Evolutionary conservation across 208 protist species (phyloP), one percentile per base, ranked within the genome.

Genomic region (Trypanosoma conorhini): DNA sequence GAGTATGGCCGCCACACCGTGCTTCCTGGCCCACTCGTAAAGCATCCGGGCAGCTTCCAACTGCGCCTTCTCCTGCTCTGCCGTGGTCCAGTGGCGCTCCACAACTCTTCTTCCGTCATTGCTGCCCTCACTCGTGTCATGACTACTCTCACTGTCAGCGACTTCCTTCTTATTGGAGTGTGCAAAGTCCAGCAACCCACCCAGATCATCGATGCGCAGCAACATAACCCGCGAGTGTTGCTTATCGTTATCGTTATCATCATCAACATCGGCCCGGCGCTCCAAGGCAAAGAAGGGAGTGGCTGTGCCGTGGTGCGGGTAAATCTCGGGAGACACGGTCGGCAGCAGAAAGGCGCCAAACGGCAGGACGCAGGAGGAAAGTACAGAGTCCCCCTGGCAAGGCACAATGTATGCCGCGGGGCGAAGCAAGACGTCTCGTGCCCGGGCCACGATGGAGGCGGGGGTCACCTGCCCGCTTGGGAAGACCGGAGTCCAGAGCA

Each of bases 131-230:
- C 46, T 70, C 24, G 59, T 67, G 30, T 35, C 59, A 28, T 26
- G 31, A 3, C 50, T 31, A 33, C 31, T 19, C 21, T 51, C 42
- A 15, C 30, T 55, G 46, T 75, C 62, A 48, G 70, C 76, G 3
- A 63, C 54, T 54, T 55, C n/a, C 26, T 26, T 26, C 38, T 30
- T 76, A 3, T 46, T 65, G 31, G 55, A 68, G 56, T 90, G 82
- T 5, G 40, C 67, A 35, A 76, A 54, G 12, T 82, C 72, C 42
- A 90, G 65, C 75, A 86, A 85, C 22, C 75, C 69, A 7, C 87
- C 85, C 31, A 77, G 71, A 17, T 74, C 60, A 33, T 93, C 87
- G 28, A 93, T 75, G 28, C 78, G 80, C 15, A 93, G 70, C 9
- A 93, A 70, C 50, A 90, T 67, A 12, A 89, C 80, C n/a, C 75